Conservation (phyloP, 176 grass and related monocot genomes). For the Aegilops bicornis region DNA sequence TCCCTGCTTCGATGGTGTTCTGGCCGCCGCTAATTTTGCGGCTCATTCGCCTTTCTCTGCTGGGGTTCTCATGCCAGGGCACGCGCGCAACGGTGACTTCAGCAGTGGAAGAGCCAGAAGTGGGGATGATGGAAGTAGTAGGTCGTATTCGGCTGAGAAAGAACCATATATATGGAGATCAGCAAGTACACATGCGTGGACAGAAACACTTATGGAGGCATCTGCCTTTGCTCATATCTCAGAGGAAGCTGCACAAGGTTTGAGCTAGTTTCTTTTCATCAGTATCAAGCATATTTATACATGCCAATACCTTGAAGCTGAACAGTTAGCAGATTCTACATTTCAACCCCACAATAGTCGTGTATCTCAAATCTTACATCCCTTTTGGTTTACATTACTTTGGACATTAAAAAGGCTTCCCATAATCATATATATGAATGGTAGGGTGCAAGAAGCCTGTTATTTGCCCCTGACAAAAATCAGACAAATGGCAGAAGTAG, state of each 20-base stretch:
- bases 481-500: neutral
- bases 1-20: conserved; percentile 63
- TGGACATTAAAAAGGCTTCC: neutral
- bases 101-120: conserved; percentile 44
- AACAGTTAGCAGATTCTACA: neutral
- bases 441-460: neutral
- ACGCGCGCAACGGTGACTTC: conserved; percentile 29
- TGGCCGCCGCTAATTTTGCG: conserved; percentile 55
- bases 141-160: conserved; percentile 51
- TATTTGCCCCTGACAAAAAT: neutral
- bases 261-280: neutral
- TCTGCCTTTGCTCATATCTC: conserved; percentile 78
- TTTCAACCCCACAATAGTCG: neutral
- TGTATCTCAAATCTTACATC: neutral
- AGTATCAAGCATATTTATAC: neutral
- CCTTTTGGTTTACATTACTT: neutral
- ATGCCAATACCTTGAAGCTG: neutral
- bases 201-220: conserved; percentile 89
- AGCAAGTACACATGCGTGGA: conserved; percentile 81
- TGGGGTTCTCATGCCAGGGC: conserved; percentile 76
- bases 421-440: neutral
- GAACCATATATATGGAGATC: conserved; percentile 72
- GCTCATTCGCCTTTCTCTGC: conserved; percentile 80
- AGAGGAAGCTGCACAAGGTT: conserved; percentile 57
- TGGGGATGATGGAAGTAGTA: conserved; percentile 44